Evolutionary conservation across 257 asterid genomes (phyloP).

Genomic region (Marsdenia floribunda): DNA sequence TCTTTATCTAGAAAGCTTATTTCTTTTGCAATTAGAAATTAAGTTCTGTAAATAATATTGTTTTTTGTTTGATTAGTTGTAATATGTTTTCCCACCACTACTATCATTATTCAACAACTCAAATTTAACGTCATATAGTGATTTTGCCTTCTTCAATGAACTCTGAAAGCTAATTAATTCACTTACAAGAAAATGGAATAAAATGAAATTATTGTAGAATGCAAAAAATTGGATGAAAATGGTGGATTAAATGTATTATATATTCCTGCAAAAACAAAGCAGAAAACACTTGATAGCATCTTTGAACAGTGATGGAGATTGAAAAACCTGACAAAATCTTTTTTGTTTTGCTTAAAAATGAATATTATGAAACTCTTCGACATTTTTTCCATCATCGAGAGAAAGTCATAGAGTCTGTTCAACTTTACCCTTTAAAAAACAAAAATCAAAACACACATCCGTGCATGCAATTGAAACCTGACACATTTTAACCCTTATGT

Average conservation of each 20-base stretch:
- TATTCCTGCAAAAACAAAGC: conserved; percentile 35
- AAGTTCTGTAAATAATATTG: conserved; percentile 19
- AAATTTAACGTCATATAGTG: conserved; percentile 29
- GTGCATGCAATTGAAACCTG: no score
- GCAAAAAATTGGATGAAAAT: no score
- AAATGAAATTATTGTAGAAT: no score
- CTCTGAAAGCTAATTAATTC: no score
- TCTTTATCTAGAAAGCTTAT: conserved; percentile 25
- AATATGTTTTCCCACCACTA: no score
- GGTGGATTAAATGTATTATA: no score
- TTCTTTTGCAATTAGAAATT: conserved; percentile 34
- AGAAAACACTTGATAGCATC: conserved; percentile 48
- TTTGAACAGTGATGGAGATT: conserved; percentile 50
- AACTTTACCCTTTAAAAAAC: conserved; percentile 29
- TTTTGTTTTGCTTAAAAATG: no score
- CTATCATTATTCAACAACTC: background rate
- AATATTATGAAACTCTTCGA: conserved; percentile 29
- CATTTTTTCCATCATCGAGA: conserved; percentile 22
- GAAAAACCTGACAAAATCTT: conserved; percentile 43
- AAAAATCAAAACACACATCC: no score
- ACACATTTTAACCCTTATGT: no score
- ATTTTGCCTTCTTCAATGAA: conserved; percentile 38
- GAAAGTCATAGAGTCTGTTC: conserved; percentile 46
- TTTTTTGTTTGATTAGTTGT: no score
- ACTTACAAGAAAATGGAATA: conserved; percentile 4